phyloP scores from a whole-genome alignment of 2,329 filamentous ascomycete species.

The Pezicula carpinea region DNA sequence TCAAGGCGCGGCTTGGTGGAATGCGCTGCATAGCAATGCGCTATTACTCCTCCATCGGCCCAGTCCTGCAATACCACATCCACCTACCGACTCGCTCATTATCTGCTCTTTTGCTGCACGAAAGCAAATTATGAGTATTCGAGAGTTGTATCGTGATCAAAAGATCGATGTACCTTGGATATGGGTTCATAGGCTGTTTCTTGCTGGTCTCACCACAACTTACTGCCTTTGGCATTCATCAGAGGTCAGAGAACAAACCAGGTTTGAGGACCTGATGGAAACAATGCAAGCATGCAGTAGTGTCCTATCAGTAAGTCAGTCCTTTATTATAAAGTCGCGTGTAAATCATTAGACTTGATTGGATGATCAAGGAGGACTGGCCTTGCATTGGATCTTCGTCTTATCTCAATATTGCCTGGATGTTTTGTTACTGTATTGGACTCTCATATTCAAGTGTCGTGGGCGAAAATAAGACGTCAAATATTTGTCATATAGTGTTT shows the following conservation, averaged over 20 bases:
- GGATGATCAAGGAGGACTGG: no score
- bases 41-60: slow-evolving; percentile 29
- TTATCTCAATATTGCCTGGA: no score
- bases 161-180: slow-evolving; percentile 29
- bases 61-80: slow-evolving; percentile 18
- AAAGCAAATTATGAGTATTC: slow-evolving; percentile 25
- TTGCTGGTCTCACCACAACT: slow-evolving; percentile 29
- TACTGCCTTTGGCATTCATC: slow-evolving; percentile 30
- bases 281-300: slow-evolving; percentile 28
- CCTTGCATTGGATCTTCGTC: no score
- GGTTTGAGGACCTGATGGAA: slow-evolving; percentile 7
- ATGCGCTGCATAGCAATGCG: slow-evolving; percentile 26
- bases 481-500: no score
- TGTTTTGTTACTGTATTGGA: slow-evolving; percentile 11
- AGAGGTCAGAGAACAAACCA: slow-evolving; percentile 26
- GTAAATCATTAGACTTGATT: no score
- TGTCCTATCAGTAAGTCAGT: slow-evolving; percentile 19
- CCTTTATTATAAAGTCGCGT: neutral
- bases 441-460: no score
- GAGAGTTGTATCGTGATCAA: slow-evolving; percentile 27
- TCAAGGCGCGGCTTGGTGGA: slow-evolving; percentile 27
- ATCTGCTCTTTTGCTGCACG: slow-evolving; percentile 25
- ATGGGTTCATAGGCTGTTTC: slow-evolving; percentile 29
- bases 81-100: slow-evolving; percentile 19
- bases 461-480: no score